Base-by-base conservation (phyloP, 208 protist species). In the Wallacemonas collosoma region DNA sequence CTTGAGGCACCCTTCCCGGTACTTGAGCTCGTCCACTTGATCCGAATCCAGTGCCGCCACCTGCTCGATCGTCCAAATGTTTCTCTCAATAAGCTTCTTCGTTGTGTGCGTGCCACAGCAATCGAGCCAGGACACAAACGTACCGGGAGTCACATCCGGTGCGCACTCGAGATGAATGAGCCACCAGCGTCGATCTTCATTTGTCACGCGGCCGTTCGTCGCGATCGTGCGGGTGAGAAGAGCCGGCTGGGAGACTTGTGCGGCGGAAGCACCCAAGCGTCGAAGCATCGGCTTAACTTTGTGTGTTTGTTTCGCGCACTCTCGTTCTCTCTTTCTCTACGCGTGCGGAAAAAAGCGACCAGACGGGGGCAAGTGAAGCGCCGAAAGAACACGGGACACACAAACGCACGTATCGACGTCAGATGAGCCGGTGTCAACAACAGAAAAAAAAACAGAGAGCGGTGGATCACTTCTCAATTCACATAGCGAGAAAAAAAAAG, bases 21-120 rank as follows among this genome's bases (percentile, higher is more conserved):
- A 96, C 76, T 93, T 91, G 45, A 96, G 79, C 74, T 94, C 85
- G 69, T 96, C 91, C 9, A 96, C 89, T 66, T 86, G 81, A 64
- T 96, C 91, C 9, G 88, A 92, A 80, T 92, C 85, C 43, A 96
- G 81, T 68, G 73, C 80, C 11, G 89, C 87, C 0, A 96, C 87
- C 77, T 96, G 91, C 75, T 93, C 89, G 67, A 96, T 96, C 9
- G 91, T 94, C 89, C 91, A 96, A 26, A 96, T 83, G 68, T 94
- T 91, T n/a, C 88, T 85, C 71, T 96, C 89, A 70, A 96, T 96
- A n/a, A 96, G 61, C 72, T 94, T 94, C 75, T 96, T 96, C 7
- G 87, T 90, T 3, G 91, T 93, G 82, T 96, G 91, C n/a, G 87
- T 93, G 58, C 89, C 91, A 54, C 91, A 96, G 82, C 87, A 91